A percentile compares a stretch with the other conserved stretches of the same genome.
phyloP scores from a whole-genome alignment of 345 rosid genomes.

The Gossypium mustelinum region DNA sequence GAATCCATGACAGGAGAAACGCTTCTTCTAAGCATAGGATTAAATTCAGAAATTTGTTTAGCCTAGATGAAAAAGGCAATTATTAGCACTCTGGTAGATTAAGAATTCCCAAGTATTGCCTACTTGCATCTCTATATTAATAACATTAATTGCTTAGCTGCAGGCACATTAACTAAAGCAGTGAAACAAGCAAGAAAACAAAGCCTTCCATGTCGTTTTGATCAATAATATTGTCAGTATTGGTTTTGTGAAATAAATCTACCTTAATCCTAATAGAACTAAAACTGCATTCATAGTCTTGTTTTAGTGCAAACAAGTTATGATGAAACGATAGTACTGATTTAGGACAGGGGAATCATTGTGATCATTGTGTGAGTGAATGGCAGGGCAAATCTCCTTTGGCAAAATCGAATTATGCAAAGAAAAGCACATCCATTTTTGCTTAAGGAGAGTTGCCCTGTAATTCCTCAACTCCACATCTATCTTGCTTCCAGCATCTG shows the following conservation, averaged over 20 bases:
- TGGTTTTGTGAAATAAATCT: not conserved
- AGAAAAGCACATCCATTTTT: constrained; percentile 3
- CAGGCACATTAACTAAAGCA: not conserved
- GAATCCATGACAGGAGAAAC: not conserved
- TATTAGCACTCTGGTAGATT: not conserved
- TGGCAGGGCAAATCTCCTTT: constrained; percentile 28
- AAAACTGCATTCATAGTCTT: not conserved
- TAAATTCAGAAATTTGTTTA: not conserved
- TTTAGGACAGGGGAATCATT: not conserved
- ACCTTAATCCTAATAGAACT: not conserved
- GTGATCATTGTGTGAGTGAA: constrained; percentile 15
- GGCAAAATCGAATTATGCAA: constrained; percentile 24
- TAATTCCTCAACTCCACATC: constrained; percentile 24
- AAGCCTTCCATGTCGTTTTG: not conserved
- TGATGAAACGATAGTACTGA: not conserved
- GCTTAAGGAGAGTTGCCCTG: constrained; percentile 24
- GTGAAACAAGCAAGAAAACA: not conserved
- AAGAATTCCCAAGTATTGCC: not conserved
- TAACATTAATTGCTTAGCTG: not conserved
- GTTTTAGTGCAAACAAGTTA: not conserved
- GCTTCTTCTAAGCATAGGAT: not conserved
- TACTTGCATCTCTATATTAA: not conserved
- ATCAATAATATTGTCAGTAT: not conserved
- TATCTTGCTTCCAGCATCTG: constrained; percentile 1
- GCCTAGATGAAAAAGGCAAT: not conserved